Base-by-base conservation (phyloP, 148 eudicot species). In the Nepenthes mirabilis region DNA sequence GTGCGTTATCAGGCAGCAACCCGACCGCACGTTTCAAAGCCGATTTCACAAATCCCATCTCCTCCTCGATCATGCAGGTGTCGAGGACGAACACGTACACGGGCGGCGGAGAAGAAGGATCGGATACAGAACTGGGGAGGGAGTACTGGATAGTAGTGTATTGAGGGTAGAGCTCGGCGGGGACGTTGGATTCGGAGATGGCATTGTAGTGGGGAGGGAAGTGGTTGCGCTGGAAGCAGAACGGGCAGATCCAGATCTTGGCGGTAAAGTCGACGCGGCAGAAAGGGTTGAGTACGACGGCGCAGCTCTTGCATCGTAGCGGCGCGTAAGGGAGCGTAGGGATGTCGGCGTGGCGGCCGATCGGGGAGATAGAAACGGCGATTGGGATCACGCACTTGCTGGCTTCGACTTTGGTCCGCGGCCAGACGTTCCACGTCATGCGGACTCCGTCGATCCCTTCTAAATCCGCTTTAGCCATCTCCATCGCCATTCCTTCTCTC, bases 11-110 rank as follows among this genome's bases (percentile, higher is more conserved):
- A 0, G 93, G 91, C 33, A 91, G 48, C 33, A 78, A 64, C 43
- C 80, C 93, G 9, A 91, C 69, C 53, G 94, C 98, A 58, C 84
- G 61, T 14, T 65, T 74, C 64, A 91, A 35, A 1, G 84, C 94
- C 23, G 91, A 88, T 70, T 86, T 88, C 0, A 88, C 98, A 60
- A 64, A 88, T 57, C 71, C 85, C 65, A 91, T 55, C 60, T 91
- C 98, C 75, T 88, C 98, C 70, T 86, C 96, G 55, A 91, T 75
- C 88, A 91, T 50, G 62, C 94, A 91, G 9, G 96, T 91, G 14
- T 91, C 98, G 6, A 91, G 53, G 13, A 91, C 80, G 47, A 91
- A 91, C 50, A 85, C 58, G 54, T 59, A 82, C 9, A 83, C 85
- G 9, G 79, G 83, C 2, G 74, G 70, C n/a, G 47, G 32, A 6